A percentile compares a stretch with the other conserved stretches of the same genome.
These are phyloP conservation scores for Melanomma pulvis-pyrius DNA, from an alignment of 495 filamentous ascomycete genomes.

Conservation along the genomic window DNA sequence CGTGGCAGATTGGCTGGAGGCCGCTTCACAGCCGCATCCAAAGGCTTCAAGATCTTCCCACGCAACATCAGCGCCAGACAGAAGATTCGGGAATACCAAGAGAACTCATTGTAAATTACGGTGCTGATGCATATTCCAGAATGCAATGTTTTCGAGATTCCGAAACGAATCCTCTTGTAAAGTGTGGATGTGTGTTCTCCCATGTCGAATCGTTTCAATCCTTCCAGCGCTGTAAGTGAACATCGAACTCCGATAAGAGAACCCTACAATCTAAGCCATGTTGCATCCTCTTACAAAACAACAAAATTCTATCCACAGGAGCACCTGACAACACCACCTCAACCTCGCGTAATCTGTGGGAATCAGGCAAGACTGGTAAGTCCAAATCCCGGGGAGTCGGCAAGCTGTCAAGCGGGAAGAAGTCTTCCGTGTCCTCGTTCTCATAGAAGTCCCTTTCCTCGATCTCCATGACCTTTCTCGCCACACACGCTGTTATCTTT, in stretches of 20 bases:
- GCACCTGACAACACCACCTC: slow-evolving; percentile 3
- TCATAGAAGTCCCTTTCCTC: slow-evolving; percentile 42
- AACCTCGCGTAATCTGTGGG: slow-evolving; percentile 21
- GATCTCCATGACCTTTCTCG: slow-evolving; percentile 44
- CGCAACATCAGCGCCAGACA: too few species aligned
- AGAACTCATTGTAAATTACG: too few species aligned
- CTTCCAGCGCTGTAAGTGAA: background rate
- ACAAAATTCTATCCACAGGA: background rate
- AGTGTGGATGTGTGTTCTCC: too few species aligned
- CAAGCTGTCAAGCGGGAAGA: background rate
- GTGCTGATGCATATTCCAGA: too few species aligned
- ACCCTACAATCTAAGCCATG: background rate
- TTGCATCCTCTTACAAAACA: background rate
- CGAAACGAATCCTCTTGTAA: too few species aligned
- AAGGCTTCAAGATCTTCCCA: too few species aligned
- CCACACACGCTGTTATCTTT: slow-evolving; percentile 34
- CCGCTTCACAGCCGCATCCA: too few species aligned
- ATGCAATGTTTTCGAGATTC: too few species aligned
- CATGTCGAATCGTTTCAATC: background rate
- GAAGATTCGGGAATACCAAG: too few species aligned
- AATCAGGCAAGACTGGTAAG: background rate
- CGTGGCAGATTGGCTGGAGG: too few species aligned
- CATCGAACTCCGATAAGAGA: background rate
- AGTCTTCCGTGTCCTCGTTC: background rate
- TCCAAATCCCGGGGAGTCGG: background rate